phyloP scores from a whole-genome alignment of 495 filamentous ascomycete species.

The Pyrenula massariospora region DNA sequence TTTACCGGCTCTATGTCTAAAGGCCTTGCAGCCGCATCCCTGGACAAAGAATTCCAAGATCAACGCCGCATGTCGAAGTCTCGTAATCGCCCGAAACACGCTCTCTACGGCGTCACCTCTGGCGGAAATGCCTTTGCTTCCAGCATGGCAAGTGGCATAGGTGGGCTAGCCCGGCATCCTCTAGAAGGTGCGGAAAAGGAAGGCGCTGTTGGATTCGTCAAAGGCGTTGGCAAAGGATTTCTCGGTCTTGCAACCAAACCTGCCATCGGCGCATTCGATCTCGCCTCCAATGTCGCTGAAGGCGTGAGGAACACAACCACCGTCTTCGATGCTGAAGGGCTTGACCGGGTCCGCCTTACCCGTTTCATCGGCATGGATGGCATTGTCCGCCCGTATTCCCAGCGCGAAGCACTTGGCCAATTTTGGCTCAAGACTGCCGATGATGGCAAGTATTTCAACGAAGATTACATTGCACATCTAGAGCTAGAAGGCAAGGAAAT shows the following conservation, averaged over 20 bases:
- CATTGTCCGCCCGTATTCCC: conserved; percentile 87
- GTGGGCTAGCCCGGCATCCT: conserved; percentile 83
- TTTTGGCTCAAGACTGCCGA: conserved; percentile 98
- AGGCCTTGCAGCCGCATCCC: conserved; percentile 82
- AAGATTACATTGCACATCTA: conserved; percentile 92
- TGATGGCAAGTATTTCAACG: conserved; percentile 93
- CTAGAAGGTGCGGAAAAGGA: conserved; percentile 94
- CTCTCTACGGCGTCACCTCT: conserved; percentile 88
- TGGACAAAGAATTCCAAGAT: conserved; percentile 98
- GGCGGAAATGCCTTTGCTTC: conserved; percentile 90
- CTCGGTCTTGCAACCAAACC: conserved; percentile 90
- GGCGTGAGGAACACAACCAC: conserved; percentile 98
- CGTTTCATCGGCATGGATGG: conserved; percentile 87
- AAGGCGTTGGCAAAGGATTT: conserved; percentile 92
- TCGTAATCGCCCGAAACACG: conserved; percentile 91
- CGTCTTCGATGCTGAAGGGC: conserved; percentile 86
- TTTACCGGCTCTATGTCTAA: conserved; percentile 95
- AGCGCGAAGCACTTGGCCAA: conserved; percentile 92
- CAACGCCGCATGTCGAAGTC: conserved; percentile 86
- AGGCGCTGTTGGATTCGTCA: conserved; percentile 86
- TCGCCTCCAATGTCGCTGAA: conserved; percentile 91
- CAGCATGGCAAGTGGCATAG: conserved; percentile 85
- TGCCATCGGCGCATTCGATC: conserved; percentile 91
- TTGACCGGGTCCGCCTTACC: conserved; percentile 85
- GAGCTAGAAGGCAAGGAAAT: conserved; percentile 84